phyloP scores from a whole-genome alignment of 805 yeast genomes.

The Blastobotrys chiropterorum region DNA sequence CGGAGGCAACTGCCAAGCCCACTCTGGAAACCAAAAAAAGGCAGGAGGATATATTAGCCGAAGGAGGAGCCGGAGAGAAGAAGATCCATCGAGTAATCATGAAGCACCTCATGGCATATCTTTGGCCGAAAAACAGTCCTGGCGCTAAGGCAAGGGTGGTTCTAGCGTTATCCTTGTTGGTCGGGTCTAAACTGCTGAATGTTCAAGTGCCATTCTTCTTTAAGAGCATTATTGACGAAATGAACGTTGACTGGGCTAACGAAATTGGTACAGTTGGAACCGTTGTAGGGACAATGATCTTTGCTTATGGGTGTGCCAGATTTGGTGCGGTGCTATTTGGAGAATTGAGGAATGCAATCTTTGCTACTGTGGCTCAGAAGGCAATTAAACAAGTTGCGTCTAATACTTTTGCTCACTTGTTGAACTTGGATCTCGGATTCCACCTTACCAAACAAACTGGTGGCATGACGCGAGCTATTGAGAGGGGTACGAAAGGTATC shows the following conservation, averaged over 20 bases:
- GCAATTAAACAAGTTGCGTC: constrained; percentile 88
- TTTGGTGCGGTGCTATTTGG: constrained; percentile 94
- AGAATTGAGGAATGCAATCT: constrained; percentile 89
- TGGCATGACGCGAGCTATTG: constrained; percentile 92
- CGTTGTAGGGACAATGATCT: constrained; percentile 56
- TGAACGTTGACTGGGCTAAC: constrained; percentile 83
- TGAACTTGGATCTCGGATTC: constrained; percentile 81
- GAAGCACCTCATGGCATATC: constrained; percentile 24
- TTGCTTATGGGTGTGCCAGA: constrained; percentile 90
- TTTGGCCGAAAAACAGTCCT: constrained; percentile 33
- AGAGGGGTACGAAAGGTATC: constrained; percentile 96
- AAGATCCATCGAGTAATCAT: constrained; percentile 20
- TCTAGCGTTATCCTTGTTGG: constrained; percentile 63
- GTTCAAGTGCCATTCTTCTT: constrained; percentile 96
- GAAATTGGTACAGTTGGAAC: constrained; percentile 62
- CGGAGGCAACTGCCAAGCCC: no score
- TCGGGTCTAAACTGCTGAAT: constrained; percentile 77
- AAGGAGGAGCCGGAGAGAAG: constrained; percentile 7
- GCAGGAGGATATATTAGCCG: constrained; percentile 5
- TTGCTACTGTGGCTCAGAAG: constrained; percentile 90
- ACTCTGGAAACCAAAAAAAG: no score
- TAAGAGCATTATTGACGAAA: constrained; percentile 79
- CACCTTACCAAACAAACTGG: constrained; percentile 92
- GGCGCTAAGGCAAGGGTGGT: constrained; percentile 60
- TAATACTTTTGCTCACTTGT: constrained; percentile 76